Conservation (phyloP, 352 stramenopile genomes). For the Globisporangium paroecandrum region DNA sequence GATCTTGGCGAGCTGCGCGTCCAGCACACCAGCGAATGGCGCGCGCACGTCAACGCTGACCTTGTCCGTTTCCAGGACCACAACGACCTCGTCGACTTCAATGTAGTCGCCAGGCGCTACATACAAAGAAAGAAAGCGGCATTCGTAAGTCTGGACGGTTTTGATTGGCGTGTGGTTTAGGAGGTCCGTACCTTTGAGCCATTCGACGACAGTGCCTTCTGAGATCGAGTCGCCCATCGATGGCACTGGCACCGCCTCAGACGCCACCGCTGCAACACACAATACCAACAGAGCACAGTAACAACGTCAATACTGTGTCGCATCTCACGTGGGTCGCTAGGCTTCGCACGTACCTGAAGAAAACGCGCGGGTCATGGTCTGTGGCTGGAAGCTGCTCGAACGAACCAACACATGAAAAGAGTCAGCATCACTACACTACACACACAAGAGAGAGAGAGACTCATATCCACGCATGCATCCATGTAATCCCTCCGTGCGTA, state of each 20-base stretch:
- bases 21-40: slow-evolving; percentile 87
- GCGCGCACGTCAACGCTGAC: slow-evolving; percentile 91
- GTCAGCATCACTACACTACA: neutral
- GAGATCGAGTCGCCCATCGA: slow-evolving; percentile 97
- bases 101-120: slow-evolving; percentile 91
- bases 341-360: slow-evolving; percentile 34
- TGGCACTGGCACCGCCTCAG: slow-evolving; percentile 71
- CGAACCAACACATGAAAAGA: neutral
- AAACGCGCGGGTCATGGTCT: slow-evolving; percentile 36
- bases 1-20: slow-evolving; percentile 89
- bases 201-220: slow-evolving; percentile 97
- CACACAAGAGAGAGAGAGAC: neutral
- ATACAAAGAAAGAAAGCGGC: slow-evolving; percentile 1
- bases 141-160: neutral
- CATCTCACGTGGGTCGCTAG: neutral
- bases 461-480: neutral
- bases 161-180: neutral
- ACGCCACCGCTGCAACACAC: slow-evolving; percentile 21
- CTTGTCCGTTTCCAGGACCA: slow-evolving; percentile 99
- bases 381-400: slow-evolving; percentile 24
- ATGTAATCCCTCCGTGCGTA: too few species aligned
- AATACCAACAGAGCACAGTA: neutral
- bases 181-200: slow-evolving; percentile 79
- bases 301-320: neutral
- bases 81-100: slow-evolving; percentile 94